Base-by-base conservation (phyloP, 441 rosid species). In the Arabidopsis lyrata region DNA sequence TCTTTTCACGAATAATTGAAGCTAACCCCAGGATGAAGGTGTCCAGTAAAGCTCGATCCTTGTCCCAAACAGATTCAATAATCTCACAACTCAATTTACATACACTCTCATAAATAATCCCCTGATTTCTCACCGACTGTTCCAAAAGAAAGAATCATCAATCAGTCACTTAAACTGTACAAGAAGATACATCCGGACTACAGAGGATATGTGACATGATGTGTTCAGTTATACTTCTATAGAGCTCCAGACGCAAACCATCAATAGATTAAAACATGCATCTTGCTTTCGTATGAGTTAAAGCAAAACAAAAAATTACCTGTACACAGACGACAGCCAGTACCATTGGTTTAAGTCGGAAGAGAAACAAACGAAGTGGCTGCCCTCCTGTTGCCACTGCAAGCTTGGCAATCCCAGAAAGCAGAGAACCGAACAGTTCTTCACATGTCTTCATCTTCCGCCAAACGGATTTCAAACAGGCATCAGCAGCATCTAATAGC, bases 21-120 rank as follows among this genome's bases (percentile, higher is more conserved):
- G 90, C 91, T 78, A 94, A 80, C 44, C 97, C 97, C 82, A 83
- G 70, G 68, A 94, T 88, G 85, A 90, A 94, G 42, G 97, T 90
- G 81, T 88, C 93, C 65, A 94, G 86, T 52, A 90, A 91, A 64
- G 91, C 86, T 35, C 90, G 90, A 76, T 92, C 97, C 78, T 80
- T 92, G 78, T 76, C 72, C 99, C 92, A 92, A 56, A 86, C 85
- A 86, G 89, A 86, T 81, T 87, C 89, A 78, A 90, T 90, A 60
- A 92, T 86, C 83, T 86, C 84, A 66, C 87, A 84, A 72, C 88
- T 80, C 15, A 90, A 74, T 78, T 78, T 86, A 85, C 78, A 77
- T 74, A 90, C 83, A 73, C 83, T 87, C 58, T 88, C 90, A 79
- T 83, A 87, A 85, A 90, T 86, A 78, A 87, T 77, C 74, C 91